These are phyloP conservation scores for Claviceps humidiphila DNA, from an alignment of 2,329 filamentous ascomycete species.

Conservation along the genomic window DNA sequence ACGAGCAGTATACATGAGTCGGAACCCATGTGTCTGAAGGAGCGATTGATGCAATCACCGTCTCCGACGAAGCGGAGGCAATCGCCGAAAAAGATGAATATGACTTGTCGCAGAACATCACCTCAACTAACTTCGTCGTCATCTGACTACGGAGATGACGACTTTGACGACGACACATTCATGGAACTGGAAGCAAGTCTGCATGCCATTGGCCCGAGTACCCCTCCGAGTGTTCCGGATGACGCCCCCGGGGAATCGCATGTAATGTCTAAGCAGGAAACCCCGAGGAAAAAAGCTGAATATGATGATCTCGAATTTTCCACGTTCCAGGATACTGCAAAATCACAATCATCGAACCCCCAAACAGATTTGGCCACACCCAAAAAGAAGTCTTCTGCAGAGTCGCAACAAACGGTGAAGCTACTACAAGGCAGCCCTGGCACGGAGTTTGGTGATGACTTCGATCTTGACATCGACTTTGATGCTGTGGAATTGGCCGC, in stretches of 20 bases:
- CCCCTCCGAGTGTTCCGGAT: constrained; percentile 15
- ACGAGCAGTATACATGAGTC: constrained; percentile 36
- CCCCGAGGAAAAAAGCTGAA: constrained; percentile 21
- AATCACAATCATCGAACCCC: constrained; percentile 6
- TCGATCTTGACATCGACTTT: constrained; percentile 64
- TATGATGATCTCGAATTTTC: constrained; percentile 57
- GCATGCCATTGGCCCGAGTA: constrained; percentile 9
- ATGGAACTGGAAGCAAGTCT: constrained; percentile 38
- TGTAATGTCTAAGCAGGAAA: neutral
- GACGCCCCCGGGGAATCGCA: constrained; percentile 10
- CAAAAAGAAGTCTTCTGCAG: constrained; percentile 5
- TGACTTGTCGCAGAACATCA: constrained; percentile 10
- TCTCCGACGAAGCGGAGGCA: constrained; percentile 28
- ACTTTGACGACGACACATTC: constrained; percentile 47
- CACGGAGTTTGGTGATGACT: constrained; percentile 27
- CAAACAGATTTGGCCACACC: constrained; percentile 4
- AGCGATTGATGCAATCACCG: constrained; percentile 25
- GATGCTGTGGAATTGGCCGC: constrained; percentile 62
- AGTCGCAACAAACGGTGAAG: neutral
- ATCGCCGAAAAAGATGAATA: constrained; percentile 11
- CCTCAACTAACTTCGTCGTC: constrained; percentile 13
- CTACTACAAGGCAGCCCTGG: constrained; percentile 10
- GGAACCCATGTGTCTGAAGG: constrained; percentile 18
- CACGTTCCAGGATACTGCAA: constrained; percentile 32
- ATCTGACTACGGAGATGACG: constrained; percentile 41